Base-by-base conservation (phyloP, 352 stramenopile genomes). In the Globisporangium cystogenes region DNA sequence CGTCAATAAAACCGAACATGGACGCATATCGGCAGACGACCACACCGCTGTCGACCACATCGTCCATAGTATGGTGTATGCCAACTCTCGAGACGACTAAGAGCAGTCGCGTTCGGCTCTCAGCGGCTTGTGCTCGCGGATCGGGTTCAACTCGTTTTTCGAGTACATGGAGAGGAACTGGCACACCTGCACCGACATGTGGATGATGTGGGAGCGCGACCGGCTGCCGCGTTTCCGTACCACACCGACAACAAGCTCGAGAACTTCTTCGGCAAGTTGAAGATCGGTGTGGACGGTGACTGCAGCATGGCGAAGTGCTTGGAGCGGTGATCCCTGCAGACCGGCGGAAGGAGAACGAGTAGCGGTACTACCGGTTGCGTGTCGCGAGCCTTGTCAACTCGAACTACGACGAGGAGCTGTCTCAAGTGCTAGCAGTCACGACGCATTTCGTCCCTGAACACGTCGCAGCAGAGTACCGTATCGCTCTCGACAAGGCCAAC, bases 181-280 rank as follows among this genome's bases (percentile, higher is more conserved):
- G 16, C 7, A 21, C 37, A 5, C 15, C 15, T 21, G 2, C 15
- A 20, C 7, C 15, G 37, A 42, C 37, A 8, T 42, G 37, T 77
- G 62, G 62, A 62, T 62, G 27, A 43, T 63, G n/a, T 58, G 49
- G n/a, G 7, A 15, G 0, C 44, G 65, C 2, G 26, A 50, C 0
- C 50, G 66, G 2, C 41, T 72, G 0, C 51, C 53, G 0, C 53
- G 68, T 44, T 67, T 67, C n/a, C 55, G 50, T 2, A 67, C 14
- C 46, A 73, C 29, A 71, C 61, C 0, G 72, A 73, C 37, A 77
- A 72, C 33, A 40, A 46, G 0, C 37, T 72, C 0, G 62, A 77
- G 36, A 63, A 10, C 1, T 71, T 62, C 11, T 74, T 71, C 21
- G 68, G 62, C 0, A 68, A 68, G 37, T 54, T 70, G 10, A 67